A percentile compares a stretch with the other conserved stretches of the same genome.
These are phyloP conservation scores for Trypanosoma boissoni DNA, from an alignment of 208 protist genomes.

Conservation along the genomic window DNA sequence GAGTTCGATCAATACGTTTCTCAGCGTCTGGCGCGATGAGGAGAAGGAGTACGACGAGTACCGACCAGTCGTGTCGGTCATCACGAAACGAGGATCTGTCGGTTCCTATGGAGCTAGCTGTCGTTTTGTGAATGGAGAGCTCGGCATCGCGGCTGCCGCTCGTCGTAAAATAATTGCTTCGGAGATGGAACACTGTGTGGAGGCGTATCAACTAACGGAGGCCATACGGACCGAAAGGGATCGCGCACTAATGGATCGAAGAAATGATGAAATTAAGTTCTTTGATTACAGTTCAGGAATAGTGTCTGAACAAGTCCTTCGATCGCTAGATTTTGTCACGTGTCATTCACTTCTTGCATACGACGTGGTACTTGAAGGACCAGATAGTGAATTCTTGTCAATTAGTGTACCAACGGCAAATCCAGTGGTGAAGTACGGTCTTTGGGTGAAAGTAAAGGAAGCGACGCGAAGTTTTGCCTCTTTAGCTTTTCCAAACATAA, in stretches of 20 bases:
- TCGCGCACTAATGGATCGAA: slow-evolving; percentile 8
- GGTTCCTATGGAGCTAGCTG: neutral
- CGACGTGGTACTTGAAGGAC: slow-evolving; percentile 72
- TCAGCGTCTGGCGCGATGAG: slow-evolving; percentile 71
- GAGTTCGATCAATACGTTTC: slow-evolving; percentile 88
- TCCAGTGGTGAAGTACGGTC: slow-evolving; percentile 81
- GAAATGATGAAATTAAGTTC: slow-evolving; percentile 23
- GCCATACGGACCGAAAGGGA: slow-evolving; percentile 67
- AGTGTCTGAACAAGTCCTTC: slow-evolving; percentile 64
- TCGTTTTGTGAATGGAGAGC: slow-evolving; percentile 40
- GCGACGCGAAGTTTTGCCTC: slow-evolving; percentile 82
- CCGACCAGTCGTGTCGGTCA: slow-evolving; percentile 32
- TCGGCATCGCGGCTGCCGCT: slow-evolving; percentile 39
- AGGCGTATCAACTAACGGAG: slow-evolving; percentile 70
- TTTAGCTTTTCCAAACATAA: slow-evolving; percentile 70
- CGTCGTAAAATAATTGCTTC: slow-evolving; percentile 43
- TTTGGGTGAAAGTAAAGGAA: slow-evolving; percentile 90
- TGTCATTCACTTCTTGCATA: slow-evolving; percentile 69
- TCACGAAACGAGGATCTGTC: slow-evolving; percentile 12
- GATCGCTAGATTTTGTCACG: slow-evolving; percentile 76
- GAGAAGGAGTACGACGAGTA: slow-evolving; percentile 35
- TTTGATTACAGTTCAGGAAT: slow-evolving; percentile 38
- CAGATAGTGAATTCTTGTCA: slow-evolving; percentile 73
- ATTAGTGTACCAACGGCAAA: slow-evolving; percentile 37
- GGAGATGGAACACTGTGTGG: slow-evolving; percentile 63